These are phyloP conservation scores for Erodium moschatum DNA, from an alignment of 441 rosid genomes.

Conservation along the genomic window DNA sequence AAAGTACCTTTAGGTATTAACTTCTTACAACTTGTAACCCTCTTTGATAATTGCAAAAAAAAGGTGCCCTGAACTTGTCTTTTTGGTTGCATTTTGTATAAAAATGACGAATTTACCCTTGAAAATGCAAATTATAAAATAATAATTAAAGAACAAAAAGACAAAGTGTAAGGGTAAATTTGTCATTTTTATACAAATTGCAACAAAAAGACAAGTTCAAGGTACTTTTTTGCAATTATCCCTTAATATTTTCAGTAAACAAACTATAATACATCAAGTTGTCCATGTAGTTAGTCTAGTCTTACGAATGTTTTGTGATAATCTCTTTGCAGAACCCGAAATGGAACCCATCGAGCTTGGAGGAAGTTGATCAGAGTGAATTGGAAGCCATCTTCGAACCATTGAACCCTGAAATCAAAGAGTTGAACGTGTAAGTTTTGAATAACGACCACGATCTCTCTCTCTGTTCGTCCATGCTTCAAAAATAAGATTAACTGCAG, in stretches of 20 bases:
- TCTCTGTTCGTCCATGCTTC: neutral
- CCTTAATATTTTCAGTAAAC: neutral
- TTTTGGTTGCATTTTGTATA: too few species aligned
- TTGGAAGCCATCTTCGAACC: conserved; percentile 67
- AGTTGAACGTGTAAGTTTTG: conserved; percentile 39
- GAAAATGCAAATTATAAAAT: too few species aligned
- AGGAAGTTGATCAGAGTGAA: conserved; percentile 49
- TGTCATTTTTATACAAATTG: too few species aligned
- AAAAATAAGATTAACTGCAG: neutral
- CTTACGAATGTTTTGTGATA: neutral
- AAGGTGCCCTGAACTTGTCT: too few species aligned
- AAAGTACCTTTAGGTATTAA: too few species aligned
- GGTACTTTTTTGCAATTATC: too few species aligned
- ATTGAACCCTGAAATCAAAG: conserved; percentile 40
- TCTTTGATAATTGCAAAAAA: too few species aligned
- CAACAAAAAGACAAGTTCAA: too few species aligned
- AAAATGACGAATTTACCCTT: too few species aligned
- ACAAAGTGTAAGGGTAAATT: too few species aligned
- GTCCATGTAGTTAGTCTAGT: neutral
- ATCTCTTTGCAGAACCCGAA: conserved; percentile 59
- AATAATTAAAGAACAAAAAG: too few species aligned
- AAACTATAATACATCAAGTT: neutral
- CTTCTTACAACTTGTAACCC: too few species aligned
- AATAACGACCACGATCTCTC: neutral
- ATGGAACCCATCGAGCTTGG: conserved; percentile 71